Evolutionary conservation across 768 basidiomycete species (phyloP).

Genomic region (Kwoniella botswanensis): DNA sequence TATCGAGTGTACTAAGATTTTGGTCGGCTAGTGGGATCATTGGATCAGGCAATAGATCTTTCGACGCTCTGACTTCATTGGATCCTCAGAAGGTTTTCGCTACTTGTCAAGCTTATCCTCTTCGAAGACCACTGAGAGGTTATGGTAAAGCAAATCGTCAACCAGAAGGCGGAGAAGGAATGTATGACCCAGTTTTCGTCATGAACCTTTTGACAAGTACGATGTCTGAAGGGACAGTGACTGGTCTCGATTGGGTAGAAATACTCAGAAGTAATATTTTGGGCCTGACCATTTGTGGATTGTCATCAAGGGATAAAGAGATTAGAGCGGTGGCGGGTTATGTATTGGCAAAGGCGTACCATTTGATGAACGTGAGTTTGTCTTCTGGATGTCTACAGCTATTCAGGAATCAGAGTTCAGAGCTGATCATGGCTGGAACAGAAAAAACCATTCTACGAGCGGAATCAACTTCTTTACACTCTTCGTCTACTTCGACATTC

Average conservation of each 20-base stretch:
- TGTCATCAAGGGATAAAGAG: constrained; percentile 70
- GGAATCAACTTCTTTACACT: constrained; percentile 73
- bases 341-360: constrained; percentile 69
- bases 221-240: constrained; percentile 65
- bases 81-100: constrained; percentile 72
- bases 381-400: too few relatives aligned
- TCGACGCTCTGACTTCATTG: constrained; percentile 73
- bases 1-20: constrained; percentile 66
- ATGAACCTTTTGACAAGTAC: constrained; percentile 70
- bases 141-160: constrained; percentile 19
- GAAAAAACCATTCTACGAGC: constrained; percentile 75
- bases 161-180: constrained; percentile 57
- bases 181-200: constrained; percentile 83
- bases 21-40: constrained; percentile 67
- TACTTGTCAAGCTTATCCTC: constrained; percentile 74
- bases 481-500: constrained; percentile 70
- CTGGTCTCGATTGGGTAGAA: constrained; percentile 80
- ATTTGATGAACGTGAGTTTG: constrained; percentile 67
- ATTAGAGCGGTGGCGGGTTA: constrained; percentile 69
- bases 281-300: constrained; percentile 71
- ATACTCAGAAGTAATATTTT: constrained; percentile 80
- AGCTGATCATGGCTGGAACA: constrained; percentile 31
- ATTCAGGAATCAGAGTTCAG: background rate
- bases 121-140: constrained; percentile 65
- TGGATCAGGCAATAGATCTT: constrained; percentile 47